phyloP scores from a whole-genome alignment of 768 basidiomycete genomes.

The Tulasnella sp. region DNA sequence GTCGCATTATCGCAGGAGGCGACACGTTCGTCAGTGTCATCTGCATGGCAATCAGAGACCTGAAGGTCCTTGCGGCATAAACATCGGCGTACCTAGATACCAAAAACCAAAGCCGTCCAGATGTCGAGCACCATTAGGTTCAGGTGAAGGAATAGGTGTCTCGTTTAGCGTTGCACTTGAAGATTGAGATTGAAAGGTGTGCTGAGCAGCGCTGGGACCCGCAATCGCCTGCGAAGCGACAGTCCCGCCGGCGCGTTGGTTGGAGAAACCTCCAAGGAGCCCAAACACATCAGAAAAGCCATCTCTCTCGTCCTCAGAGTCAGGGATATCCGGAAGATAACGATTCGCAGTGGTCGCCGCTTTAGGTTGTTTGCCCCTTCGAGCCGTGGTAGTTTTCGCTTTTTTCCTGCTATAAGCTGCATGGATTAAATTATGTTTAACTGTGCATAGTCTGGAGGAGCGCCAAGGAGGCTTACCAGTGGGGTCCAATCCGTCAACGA shows the following conservation, averaged over 20 bases:
- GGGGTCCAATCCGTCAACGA: not conserved
- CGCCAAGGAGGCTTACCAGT: too few species aligned
- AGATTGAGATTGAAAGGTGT: not conserved
- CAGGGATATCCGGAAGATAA: not conserved
- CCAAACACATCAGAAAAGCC: not conserved
- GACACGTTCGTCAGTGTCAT: not conserved
- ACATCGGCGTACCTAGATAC: constrained; percentile 9
- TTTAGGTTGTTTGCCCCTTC: not conserved
- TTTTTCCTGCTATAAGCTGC: too few species aligned
- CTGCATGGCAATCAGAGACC: not conserved
- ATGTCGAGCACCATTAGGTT: not conserved
- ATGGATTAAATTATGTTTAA: too few species aligned
- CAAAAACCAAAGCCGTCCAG: constrained; percentile 9
- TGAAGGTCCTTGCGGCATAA: not conserved
- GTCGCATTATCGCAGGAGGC: not conserved
- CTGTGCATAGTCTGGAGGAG: too few species aligned
- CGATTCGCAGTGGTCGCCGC: not conserved
- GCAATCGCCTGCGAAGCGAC: not conserved
- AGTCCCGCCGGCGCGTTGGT: not conserved
- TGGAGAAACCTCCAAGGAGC: not conserved
- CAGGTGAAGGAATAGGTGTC: not conserved
- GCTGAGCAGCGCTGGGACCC: not conserved
- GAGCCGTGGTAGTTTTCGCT: not conserved
- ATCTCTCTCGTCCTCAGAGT: too few species aligned
- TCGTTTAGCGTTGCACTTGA: not conserved